Base-by-base conservation (phyloP, 805 yeast genomes). In the Candida koratica region DNA sequence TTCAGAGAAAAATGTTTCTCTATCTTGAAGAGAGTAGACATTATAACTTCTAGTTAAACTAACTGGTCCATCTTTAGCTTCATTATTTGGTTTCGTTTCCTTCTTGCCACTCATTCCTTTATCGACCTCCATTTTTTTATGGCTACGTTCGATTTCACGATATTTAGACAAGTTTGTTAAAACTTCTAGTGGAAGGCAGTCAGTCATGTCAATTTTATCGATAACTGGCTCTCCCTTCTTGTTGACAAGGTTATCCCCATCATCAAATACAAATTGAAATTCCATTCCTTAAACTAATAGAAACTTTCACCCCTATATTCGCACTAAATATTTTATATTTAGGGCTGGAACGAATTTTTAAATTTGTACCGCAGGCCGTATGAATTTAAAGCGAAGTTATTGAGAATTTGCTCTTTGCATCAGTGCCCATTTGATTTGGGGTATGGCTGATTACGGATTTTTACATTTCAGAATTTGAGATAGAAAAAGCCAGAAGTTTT, bases 141-240 rank as follows among this genome's bases (percentile, higher is more conserved):
- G 24, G 23, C 19, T 17, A 28, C 34, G 34, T 30, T 20, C 34
- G 23, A 30, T 20, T 30, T 31, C 28, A 18, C 36, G 32, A 22
- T 31, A 37, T n/a, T n/a, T n/a, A n/a, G n/a, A n/a, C n/a, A n/a
- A n/a, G n/a, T n/a, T n/a, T n/a, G n/a, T n/a, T n/a, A 12, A 37
- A 32, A 32, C 15, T 18, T 37, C 36, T 23, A 32, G 25, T 10
- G 40, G 40, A 14, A 32, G 23, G 27, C 36, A 25, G 18, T 31
- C 36, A 16, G 28, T 28, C 25, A 37, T 37, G 28, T 37, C 40
- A 25, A 26, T 28, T 17, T 37, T 27, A 37, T 37, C 36, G 5
- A 31, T 16, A 11, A 37, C 25, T 14, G n/a, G n/a, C n/a, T n/a
- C n/a, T n/a, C n/a, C n/a, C n/a, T n/a, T n/a, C n/a, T n/a, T n/a